Percentiles rank a stretch among this genome's conserved stretches.
These are phyloP conservation scores for Gliomastix tumulicola DNA, from an alignment of 2,329 filamentous ascomycete species.

Conservation along the genomic window DNA sequence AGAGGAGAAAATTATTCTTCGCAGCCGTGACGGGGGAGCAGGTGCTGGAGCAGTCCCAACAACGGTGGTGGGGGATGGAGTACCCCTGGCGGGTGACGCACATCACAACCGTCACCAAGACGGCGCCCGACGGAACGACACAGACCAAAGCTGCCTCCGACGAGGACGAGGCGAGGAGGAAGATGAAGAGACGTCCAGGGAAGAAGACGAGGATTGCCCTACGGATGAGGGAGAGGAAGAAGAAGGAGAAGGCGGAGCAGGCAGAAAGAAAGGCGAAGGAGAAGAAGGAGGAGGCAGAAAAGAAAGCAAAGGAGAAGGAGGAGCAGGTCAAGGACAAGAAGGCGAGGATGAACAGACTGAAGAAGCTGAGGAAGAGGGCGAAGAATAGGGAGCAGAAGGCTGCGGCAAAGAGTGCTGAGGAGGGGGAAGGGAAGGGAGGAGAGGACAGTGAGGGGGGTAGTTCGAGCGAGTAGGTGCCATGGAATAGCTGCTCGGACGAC, in stretches of 20 bases:
- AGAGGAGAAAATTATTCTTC: too few species aligned
- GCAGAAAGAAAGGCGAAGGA: slow-evolving; percentile 43
- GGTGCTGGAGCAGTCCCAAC: slow-evolving; percentile 33
- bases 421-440: slow-evolving; percentile 5
- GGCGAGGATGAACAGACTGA: slow-evolving; percentile 52
- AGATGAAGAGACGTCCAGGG: slow-evolving; percentile 39
- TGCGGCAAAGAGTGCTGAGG: slow-evolving; percentile 14
- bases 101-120: slow-evolving; percentile 27
- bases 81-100: slow-evolving; percentile 51
- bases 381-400: slow-evolving; percentile 51
- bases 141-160: slow-evolving; percentile 6
- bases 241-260: slow-evolving; percentile 29
- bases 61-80: slow-evolving; percentile 49
- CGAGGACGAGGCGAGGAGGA: slow-evolving; percentile 10
- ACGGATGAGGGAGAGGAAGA: slow-evolving; percentile 35
- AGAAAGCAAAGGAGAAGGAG: slow-evolving; percentile 28
- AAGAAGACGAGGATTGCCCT: slow-evolving; percentile 52
- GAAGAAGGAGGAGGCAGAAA: slow-evolving; percentile 38
- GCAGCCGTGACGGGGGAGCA: slow-evolving; percentile 46
- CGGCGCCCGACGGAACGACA: slow-evolving; percentile 7
- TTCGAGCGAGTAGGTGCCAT: too few species aligned
- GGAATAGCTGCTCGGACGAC: too few species aligned
- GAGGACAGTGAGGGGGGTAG: too few species aligned
- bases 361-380: slow-evolving; percentile 50
- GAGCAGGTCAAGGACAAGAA: slow-evolving; percentile 56